Percentiles rank a stretch among this genome's conserved stretches.
phyloP scores from a whole-genome alignment of 768 basidiomycete genomes.

The Tylopilus balloui region DNA sequence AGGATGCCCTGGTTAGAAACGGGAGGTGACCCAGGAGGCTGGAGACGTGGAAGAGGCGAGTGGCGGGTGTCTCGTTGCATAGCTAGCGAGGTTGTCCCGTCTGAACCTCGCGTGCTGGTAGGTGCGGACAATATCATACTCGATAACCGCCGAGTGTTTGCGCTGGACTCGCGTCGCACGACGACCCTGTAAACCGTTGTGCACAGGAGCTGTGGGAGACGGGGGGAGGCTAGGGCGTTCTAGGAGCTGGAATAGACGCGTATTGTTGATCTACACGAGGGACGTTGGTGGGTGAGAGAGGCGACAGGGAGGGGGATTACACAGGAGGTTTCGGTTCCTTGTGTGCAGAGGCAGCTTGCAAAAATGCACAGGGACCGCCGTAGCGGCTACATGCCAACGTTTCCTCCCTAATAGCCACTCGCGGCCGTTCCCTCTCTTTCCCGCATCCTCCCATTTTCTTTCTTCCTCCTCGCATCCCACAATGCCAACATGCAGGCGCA shows the following conservation, averaged over 20 bases:
- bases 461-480: constrained; percentile 40
- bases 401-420: constrained; percentile 57
- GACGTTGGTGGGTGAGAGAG: constrained; percentile 1
- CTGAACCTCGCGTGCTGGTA: constrained; percentile 1
- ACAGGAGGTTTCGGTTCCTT: constrained; percentile 23
- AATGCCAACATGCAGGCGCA: constrained; percentile 88
- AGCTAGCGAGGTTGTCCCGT: constrained; percentile 1
- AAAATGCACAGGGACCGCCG: constrained; percentile 31
- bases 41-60: constrained; percentile 3
- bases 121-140: not conserved
- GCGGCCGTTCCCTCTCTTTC: constrained; percentile 53
- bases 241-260: constrained; percentile 4
- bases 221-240: not conserved
- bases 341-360: constrained; percentile 26
- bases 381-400: constrained; percentile 41
- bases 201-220: not conserved
- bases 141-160: constrained; percentile 2
- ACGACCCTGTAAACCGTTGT: not conserved
- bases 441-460: constrained; percentile 48
- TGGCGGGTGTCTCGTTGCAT: not conserved
- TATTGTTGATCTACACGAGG: constrained; percentile 1
- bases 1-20: not conserved
- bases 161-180: constrained; percentile 12
- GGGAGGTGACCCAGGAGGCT: constrained; percentile 4
- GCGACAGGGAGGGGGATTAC: constrained; percentile 1